Evolutionary conservation across 2,329 filamentous ascomycete species (phyloP), one percentile per base, ranked within the genome.

Genomic region (Fusarium proliferatum): DNA sequence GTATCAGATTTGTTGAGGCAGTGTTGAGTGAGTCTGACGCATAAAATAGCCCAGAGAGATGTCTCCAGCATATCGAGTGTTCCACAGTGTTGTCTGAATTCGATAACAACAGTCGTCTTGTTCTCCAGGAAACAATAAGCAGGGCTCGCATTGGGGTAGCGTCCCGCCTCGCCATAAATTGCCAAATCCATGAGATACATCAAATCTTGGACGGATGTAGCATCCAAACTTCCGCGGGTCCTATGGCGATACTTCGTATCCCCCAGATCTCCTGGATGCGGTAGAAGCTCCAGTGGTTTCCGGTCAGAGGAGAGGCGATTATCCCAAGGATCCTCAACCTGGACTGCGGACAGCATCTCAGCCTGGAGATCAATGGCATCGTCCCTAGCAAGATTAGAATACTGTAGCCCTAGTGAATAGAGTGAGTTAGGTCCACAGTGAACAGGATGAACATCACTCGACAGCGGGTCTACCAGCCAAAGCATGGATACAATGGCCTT

Each of bases 31-130:
- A 73, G 11, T 15, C 45, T 36, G 9, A 52, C 38, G 16, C 74
- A 76, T 12, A 76, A 38, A 10, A 15, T 16, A 26, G 52, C 39
- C 74, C 74, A 76, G 28, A 62, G 55, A 10, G 45, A 12, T 12
- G 73, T 73, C 26, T 64, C 61, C 8, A 43, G 48, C n/a, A 58
- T 34, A 26, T 72, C 13, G 3, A 76, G 64, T 38, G 69, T 73
- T 28, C 72, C 67, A 12, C 59, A 76, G 49, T 76, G 74, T 36
- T 76, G 69, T 12, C 66, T 73, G 36, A 76, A 69, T 41, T 56
- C 38, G 17, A 76, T 56, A 36, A 21, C 49, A 19, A 56, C n/a
- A 21, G 38, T 23, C 11, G 42, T 12, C 15, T 46, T 19, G 16
- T 26, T 33, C 6, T 43, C 39, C 13, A 34, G 41, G 30, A 76